Base-by-base conservation (phyloP, 768 basidiomycete species). In the Leccinum broughii region DNA sequence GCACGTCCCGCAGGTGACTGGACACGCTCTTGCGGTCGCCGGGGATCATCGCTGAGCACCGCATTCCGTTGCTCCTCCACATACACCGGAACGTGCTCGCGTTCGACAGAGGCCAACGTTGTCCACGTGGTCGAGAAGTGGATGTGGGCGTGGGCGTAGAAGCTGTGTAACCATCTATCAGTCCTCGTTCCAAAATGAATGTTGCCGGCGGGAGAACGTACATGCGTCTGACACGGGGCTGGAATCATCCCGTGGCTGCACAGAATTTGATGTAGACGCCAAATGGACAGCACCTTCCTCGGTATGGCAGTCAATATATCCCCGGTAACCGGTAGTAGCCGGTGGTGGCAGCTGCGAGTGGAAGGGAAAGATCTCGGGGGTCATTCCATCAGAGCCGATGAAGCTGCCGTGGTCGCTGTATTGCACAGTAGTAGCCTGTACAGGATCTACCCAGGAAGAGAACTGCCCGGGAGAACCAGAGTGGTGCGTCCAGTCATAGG, bases 1-100 rank as follows among this genome's bases (percentile, higher is more conserved):
- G 71, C 20, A 30, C 28, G 32, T 65, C 63, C 7, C 64, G 66
- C 1, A 72, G 61, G 51, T 72, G 70, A 4, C 50, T 62, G 13
- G 64, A 58, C 35, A 72, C 48, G 20, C 63, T 61, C n/a, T 39
- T 61, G 35, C 62, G 54, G 22, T 73, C 61, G 0, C 70, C 69
- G 3, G 57, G 44, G 30, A 72, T 46, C 11, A 22, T 54, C 30
- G 58, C 67, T 32, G 11, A 15, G 55, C 70, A 72, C 15, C 1
- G 62, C 48, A 26, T 32, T 14, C 32, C 57, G 44, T n/a, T 44
- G 30, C 20, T 55, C 8, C n/a, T 41, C 71, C 71, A 72, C 60
- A 52, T 39, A 37, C 70, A 72, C 6, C 2, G 57, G 28, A 69
- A 73, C n/a, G 50, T 62, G 59, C 26, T 9, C 28, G 49, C 20